Percentiles rank a stretch among this genome's conserved stretches.
Conservation (phyloP, 108 stramenopile genomes). For the Fistulifera pelliculosa region DNA sequence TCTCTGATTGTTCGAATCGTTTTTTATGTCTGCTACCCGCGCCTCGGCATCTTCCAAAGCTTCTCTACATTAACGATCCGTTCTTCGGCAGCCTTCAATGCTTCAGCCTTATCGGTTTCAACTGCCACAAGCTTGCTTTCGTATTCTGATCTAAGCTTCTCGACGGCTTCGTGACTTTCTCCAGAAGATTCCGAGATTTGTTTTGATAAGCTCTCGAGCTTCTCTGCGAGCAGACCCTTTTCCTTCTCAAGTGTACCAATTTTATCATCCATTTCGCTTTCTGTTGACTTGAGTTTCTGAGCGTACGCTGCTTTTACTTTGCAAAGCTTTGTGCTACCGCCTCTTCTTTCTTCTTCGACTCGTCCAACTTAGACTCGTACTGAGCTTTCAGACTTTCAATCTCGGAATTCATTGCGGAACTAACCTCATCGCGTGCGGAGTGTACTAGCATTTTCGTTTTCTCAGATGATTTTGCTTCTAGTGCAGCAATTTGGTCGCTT, state of each 20-base stretch:
- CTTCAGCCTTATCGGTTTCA: neutral
- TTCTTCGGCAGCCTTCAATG: conserved; percentile 4
- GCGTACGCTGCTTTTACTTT: conserved; percentile 6
- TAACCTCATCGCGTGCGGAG: neutral
- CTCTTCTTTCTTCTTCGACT: conserved; percentile 1
- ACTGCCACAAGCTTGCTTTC: neutral
- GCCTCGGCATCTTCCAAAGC: neutral
- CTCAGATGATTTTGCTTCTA: too few species aligned
- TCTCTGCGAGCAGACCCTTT: conserved; percentile 1
- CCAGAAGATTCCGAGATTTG: conserved; percentile 1
- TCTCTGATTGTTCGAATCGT: neutral
- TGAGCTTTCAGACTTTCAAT: neutral
- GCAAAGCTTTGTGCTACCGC: neutral
- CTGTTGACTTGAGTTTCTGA: neutral
- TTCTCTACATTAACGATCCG: conserved; percentile 4
- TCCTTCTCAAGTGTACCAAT: conserved; percentile 15
- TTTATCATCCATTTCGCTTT: conserved; percentile 7
- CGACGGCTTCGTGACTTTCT: neutral
- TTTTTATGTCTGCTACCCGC: neutral
- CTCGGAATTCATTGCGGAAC: neutral
- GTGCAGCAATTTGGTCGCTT: neutral
- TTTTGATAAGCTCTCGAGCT: neutral
- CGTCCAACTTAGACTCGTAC: neutral
- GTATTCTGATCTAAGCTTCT: conserved; percentile 1
- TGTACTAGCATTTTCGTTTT: too few species aligned